Conservation (phyloP, 768 basidiomycete species). For the Pleurotus sapidus region DNA sequence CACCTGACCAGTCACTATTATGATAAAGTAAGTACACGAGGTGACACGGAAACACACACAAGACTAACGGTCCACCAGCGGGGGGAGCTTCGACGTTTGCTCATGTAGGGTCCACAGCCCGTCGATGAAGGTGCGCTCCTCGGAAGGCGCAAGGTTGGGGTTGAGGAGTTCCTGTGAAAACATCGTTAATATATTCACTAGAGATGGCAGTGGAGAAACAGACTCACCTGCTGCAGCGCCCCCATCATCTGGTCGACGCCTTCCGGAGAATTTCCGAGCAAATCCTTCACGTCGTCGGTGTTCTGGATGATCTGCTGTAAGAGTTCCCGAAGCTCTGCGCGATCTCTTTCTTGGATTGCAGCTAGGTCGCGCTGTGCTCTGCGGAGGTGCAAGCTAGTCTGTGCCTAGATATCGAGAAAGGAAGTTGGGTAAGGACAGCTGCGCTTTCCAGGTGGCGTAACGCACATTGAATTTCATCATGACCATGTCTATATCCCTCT, state of each 20-base stretch:
- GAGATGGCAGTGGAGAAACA: no score
- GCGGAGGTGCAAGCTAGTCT: conserved; percentile 25
- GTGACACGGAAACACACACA: not conserved
- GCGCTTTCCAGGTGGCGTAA: not conserved
- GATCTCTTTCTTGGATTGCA: conserved; percentile 28
- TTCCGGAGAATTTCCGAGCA: conserved; percentile 27
- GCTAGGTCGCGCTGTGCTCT: conserved; percentile 22
- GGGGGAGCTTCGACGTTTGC: conserved; percentile 36
- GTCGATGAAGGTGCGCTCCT: conserved; percentile 29
- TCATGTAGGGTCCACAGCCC: conserved; percentile 37
- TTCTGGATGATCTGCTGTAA: conserved; percentile 30
- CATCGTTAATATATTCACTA: not conserved
- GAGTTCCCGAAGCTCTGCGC: conserved; percentile 30
- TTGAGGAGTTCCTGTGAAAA: conserved; percentile 30
- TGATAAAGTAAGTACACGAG: not conserved
- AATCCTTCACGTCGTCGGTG: conserved; percentile 29
- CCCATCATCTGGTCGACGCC: conserved; percentile 39
- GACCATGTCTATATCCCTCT: conserved; percentile 33
- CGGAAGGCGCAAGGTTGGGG: conserved; percentile 24
- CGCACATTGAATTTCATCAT: conserved; percentile 34
- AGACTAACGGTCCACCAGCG: conserved; percentile 36
- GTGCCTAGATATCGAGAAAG: conserved; percentile 14
- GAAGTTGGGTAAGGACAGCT: conserved; percentile 9
- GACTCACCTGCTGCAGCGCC: conserved; percentile 30
- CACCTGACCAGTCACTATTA: conserved; percentile 41